Conservation (phyloP, 176 grass and related monocot genomes). For the Juncus inflexus region DNA sequence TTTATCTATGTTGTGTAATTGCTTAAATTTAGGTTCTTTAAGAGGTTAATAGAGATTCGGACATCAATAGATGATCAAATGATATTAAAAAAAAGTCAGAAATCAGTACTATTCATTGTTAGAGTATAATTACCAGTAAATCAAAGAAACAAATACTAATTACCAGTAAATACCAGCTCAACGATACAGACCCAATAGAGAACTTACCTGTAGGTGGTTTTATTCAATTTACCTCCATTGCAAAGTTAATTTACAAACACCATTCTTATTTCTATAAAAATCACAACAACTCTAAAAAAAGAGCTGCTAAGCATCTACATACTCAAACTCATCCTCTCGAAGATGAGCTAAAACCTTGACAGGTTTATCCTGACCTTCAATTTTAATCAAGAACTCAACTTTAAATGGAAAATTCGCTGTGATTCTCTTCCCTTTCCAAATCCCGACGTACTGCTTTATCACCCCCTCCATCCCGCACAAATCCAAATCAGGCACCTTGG, state of each 20-base stretch:
- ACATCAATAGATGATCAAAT: too few relatives aligned
- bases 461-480: slow-evolving; percentile 71
- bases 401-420: slow-evolving; percentile 73
- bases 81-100: too few relatives aligned
- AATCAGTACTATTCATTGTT: too few relatives aligned
- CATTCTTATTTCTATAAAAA: slow-evolving; percentile 29
- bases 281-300: slow-evolving; percentile 23
- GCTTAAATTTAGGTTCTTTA: too few relatives aligned
- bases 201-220: neutral
- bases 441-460: slow-evolving; percentile 66
- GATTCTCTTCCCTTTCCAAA: slow-evolving; percentile 86
- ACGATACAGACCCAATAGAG: too few relatives aligned
- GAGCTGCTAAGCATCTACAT: slow-evolving; percentile 39
- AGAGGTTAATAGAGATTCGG: too few relatives aligned
- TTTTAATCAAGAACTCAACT: slow-evolving; percentile 59
- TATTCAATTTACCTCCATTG: slow-evolving; percentile 21
- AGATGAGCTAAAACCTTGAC: slow-evolving; percentile 81
- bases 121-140: too few relatives aligned
- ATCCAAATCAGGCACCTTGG: slow-evolving; percentile 73
- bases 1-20: too few relatives aligned
- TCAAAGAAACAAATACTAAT: too few relatives aligned
- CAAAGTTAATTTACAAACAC: slow-evolving; percentile 27
- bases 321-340: slow-evolving; percentile 84
- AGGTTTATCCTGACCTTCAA: slow-evolving; percentile 54
- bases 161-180: too few relatives aligned